Evolutionary conservation across 768 basidiomycete genomes (phyloP).

Genomic region (Dioszegia aurantiaca): DNA sequence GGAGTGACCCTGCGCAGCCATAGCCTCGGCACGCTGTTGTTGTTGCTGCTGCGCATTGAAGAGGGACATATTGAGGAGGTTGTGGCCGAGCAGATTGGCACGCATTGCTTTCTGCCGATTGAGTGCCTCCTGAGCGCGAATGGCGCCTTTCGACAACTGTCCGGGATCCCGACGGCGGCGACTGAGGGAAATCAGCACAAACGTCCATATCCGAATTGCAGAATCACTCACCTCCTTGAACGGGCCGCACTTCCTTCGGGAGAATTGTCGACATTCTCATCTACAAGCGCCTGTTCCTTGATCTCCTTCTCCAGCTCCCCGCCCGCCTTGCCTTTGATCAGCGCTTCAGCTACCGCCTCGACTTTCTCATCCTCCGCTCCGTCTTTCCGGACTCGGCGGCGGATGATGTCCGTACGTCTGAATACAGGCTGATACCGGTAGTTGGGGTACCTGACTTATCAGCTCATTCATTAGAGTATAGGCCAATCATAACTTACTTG

Average conservation of each 20-base stretch:
- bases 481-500: conserved; percentile 20
- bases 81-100: conserved; percentile 46
- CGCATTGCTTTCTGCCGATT: conserved; percentile 46
- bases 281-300: conserved; percentile 38
- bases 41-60: conserved; percentile 34
- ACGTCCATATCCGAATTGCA: background rate
- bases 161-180: conserved; percentile 46
- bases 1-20: conserved; percentile 12
- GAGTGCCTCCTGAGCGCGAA: conserved; percentile 46
- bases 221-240: conserved; percentile 19
- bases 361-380: conserved; percentile 51
- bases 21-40: conserved; percentile 20
- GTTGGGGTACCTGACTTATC: conserved; percentile 44
- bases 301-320: conserved; percentile 47
- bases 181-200: background rate
- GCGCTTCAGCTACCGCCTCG: conserved; percentile 50
- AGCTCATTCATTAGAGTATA: too few species aligned
- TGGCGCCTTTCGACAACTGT: conserved; percentile 51
- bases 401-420: conserved; percentile 49
- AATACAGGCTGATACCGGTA: conserved; percentile 52
- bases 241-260: conserved; percentile 24
- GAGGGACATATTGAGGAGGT: conserved; percentile 36
- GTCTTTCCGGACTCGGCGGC: conserved; percentile 50
- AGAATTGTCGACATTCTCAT: conserved; percentile 24
- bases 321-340: conserved; percentile 50